Percentiles rank a stretch among this genome's conserved stretches.
phyloP scores from a whole-genome alignment of 257 asterid genomes.

The Ballota nigra region DNA sequence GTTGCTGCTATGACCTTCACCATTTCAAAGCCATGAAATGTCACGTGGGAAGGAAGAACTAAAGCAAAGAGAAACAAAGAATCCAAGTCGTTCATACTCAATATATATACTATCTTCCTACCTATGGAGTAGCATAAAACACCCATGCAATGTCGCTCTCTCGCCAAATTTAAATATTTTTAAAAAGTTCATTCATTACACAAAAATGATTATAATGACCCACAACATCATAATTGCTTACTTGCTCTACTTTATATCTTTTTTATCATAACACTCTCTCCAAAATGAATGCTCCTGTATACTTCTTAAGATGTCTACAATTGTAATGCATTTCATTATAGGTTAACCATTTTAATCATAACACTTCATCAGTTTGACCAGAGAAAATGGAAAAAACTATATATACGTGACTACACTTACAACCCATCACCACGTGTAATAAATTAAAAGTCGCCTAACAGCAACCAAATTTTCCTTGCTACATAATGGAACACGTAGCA shows the following conservation, averaged over 20 bases:
- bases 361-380: background rate
- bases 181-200: background rate
- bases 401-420: background rate
- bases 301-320: background rate
- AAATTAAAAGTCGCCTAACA: background rate
- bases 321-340: background rate
- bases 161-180: too few relatives aligned
- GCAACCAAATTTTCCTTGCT: background rate
- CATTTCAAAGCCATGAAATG: constrained; percentile 10
- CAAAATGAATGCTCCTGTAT: background rate
- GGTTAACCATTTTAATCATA: background rate
- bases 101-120: too few relatives aligned
- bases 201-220: background rate
- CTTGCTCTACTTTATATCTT: background rate
- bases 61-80: background rate
- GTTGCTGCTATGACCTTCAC: constrained; percentile 90
- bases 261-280: background rate
- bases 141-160: too few relatives aligned
- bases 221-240: constrained; percentile 26
- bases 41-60: too few relatives aligned
- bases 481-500: constrained; percentile 12
- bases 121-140: too few relatives aligned
- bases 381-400: background rate
- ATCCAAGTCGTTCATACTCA: background rate
- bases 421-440: constrained; percentile 5